Conservation (phyloP, 2,329 filamentous ascomycete species). For the Colletotrichum spaethianum region DNA sequence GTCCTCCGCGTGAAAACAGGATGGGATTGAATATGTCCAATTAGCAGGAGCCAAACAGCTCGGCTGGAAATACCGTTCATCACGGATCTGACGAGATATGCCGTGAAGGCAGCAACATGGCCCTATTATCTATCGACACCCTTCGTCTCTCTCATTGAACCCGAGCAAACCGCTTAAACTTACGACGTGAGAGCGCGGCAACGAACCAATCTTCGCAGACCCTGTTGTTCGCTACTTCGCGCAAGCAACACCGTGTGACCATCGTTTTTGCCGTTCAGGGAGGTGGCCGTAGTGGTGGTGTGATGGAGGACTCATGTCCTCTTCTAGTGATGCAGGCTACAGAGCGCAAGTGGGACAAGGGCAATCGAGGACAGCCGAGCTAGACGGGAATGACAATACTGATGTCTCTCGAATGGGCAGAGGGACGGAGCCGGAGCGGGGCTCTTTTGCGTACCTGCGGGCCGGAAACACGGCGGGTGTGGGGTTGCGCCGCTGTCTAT, state of each 20-base stretch:
- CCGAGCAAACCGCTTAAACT: conserved; percentile 20
- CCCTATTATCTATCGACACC: too few relatives aligned
- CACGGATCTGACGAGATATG: too few relatives aligned
- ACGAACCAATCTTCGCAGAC: conserved; percentile 6
- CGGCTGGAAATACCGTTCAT: background rate
- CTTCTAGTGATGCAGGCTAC: background rate
- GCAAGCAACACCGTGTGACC: background rate
- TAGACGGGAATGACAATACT: background rate
- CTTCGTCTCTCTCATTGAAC: too few relatives aligned
- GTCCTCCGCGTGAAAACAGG: background rate
- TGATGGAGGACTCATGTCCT: background rate
- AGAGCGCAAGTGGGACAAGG: background rate
- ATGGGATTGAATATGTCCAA: background rate
- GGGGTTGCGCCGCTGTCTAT: background rate
- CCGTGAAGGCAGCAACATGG: too few relatives aligned
- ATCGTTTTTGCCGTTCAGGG: too few relatives aligned
- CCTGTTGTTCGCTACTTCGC: background rate
- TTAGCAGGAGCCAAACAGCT: background rate
- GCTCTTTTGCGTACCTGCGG: background rate
- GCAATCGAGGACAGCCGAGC: background rate
- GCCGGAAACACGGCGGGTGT: conserved; percentile 1
- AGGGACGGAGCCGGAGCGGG: conserved; percentile 13
- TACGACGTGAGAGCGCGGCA: conserved; percentile 12
- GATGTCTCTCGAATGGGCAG: background rate
- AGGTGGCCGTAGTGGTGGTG: background rate